Evolutionary conservation across 768 basidiomycete species (phyloP), one percentile per base, ranked within the genome.

Genomic region (Saitozyma podzolica): DNA sequence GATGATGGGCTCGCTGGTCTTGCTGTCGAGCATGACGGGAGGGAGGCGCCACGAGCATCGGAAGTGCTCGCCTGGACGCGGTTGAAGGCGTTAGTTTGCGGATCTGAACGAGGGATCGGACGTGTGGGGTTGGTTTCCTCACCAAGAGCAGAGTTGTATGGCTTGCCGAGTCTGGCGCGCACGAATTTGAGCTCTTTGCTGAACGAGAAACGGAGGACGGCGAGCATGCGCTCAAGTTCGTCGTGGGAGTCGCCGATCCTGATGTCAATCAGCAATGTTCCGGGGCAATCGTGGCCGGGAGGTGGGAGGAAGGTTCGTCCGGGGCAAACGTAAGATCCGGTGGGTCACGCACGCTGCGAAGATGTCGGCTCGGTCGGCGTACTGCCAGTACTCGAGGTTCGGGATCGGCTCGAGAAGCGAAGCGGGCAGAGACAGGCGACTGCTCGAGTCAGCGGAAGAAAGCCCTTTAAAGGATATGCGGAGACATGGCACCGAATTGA

Each of bases 341-440:
- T 2, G 14, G 3, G 11, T 6, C 19, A 86, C 88, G 82, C 77
- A 96, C 93, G 91, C 87, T 72, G 88, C 89, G 74, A 97, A 92
- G 50, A 92, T 81, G 80, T 96, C 93, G 8, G 93, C 90, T 69
- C 92, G 84, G 80, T 95, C 92, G 52, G 92, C 83, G 70, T 92
- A 94, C 68, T 91, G 88, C 91, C 91, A 96, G 81, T 93, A 97
- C 81, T 97, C 94, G 55, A 97, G 84, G 81, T 97, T 97, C 6
- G 94, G 94, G 68, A 94, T 84, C 4, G 94, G 94, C 77, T 96
- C 94, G 49, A 97, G 84, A 53, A 97, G 80, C 50, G 92, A 94
- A 13, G 94, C 93, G 3, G 94, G 94, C 47, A 97, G 82, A 0
- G 93, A 96, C 39, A 97, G 82, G 53, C 93, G 90, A 86, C 93